phyloP scores from a whole-genome alignment of 306 rosid species.

The Cucurbita pepo region DNA sequence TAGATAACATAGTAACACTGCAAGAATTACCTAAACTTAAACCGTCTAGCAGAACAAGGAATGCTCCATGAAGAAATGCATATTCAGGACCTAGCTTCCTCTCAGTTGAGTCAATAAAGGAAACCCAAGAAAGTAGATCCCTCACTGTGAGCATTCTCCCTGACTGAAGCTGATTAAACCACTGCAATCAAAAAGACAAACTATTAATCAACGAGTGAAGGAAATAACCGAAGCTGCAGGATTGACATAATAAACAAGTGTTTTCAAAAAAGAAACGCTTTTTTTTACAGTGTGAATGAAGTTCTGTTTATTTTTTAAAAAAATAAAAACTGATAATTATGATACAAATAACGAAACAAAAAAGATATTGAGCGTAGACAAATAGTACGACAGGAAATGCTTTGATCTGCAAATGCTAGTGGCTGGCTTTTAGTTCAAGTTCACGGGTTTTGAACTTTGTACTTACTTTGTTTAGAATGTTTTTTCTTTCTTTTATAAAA shows the following conservation, averaged over 20 bases:
- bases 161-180: conserved; percentile 55
- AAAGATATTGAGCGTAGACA: no score
- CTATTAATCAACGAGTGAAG: neutral
- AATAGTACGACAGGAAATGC: no score
- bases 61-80: conserved; percentile 78
- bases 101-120: conserved; percentile 38
- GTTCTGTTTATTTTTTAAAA: no score
- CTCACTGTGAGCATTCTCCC: conserved; percentile 77
- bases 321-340: no score
- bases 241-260: neutral
- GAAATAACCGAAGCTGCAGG: neutral
- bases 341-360: no score
- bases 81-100: conserved; percentile 45
- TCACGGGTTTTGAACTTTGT: neutral
- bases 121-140: conserved; percentile 88
- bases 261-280: no score
- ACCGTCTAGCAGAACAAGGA: conserved; percentile 91
- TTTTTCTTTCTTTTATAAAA: no score
- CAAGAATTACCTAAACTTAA: conserved; percentile 55
- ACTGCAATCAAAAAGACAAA: conserved; percentile 25
- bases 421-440: no score
- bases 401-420: no score
- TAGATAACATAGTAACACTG: neutral
- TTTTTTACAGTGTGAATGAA: no score
- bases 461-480: neutral